Evolutionary conservation across 371 early-diverging fungal genomes (phyloP).

Genomic region (Mucor piriformis): DNA sequence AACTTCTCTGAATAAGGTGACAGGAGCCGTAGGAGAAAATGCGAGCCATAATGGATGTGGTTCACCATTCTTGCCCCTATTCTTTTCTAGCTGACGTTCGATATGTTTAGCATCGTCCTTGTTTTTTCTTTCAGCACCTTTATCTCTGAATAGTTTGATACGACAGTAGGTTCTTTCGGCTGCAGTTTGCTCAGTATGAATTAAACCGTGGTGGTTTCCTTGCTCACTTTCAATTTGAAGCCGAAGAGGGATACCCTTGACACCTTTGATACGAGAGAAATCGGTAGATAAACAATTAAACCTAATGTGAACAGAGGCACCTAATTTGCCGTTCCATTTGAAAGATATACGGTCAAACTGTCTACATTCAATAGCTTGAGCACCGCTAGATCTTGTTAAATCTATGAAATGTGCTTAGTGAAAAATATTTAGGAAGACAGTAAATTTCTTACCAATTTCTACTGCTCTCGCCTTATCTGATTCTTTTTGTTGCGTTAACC

Average conservation of each 20-base stretch:
- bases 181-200: background rate
- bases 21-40: constrained; percentile 36
- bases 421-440: constrained; percentile 31
- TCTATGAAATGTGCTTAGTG: constrained; percentile 6
- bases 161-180: constrained; percentile 48
- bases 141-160: constrained; percentile 60
- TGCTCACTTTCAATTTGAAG: constrained; percentile 46
- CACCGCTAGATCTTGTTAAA: constrained; percentile 23
- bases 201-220: background rate
- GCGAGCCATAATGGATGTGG: constrained; percentile 49
- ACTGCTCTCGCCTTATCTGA: constrained; percentile 54
- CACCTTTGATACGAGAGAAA: constrained; percentile 60
- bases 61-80: constrained; percentile 44
- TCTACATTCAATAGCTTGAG: constrained; percentile 28
- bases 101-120: constrained; percentile 33
- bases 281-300: constrained; percentile 63
- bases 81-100: constrained; percentile 33
- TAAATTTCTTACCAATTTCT: constrained; percentile 7
- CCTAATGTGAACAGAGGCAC: constrained; percentile 49
- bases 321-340: constrained; percentile 49
- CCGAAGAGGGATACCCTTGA: constrained; percentile 60
- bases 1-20: constrained; percentile 36
- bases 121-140: constrained; percentile 39
- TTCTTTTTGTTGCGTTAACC: constrained; percentile 71
- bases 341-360: constrained; percentile 55